Conservation (phyloP, 495 filamentous ascomycete species). For the Xylaria intraflava region DNA sequence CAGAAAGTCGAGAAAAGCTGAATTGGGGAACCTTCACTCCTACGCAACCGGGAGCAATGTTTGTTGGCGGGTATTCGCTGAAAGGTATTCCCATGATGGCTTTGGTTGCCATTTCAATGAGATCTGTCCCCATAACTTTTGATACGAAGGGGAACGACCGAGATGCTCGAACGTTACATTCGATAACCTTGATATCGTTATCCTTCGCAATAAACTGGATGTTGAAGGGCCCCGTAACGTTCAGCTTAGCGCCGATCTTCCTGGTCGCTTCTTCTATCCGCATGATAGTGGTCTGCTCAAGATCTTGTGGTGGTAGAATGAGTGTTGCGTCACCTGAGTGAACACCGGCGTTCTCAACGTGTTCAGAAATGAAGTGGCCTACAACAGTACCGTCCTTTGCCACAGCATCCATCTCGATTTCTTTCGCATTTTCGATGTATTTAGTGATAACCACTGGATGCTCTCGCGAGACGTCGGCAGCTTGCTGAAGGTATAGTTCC, state of each 20-base stretch:
- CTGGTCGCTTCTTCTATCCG: constrained; percentile 91
- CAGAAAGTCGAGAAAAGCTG: constrained; percentile 93
- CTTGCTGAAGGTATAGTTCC: constrained; percentile 80
- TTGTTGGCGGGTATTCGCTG: constrained; percentile 68
- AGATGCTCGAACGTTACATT: constrained; percentile 95
- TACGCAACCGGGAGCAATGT: constrained; percentile 73
- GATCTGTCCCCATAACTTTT: constrained; percentile 96
- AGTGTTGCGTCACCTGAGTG: constrained; percentile 94
- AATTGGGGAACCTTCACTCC: constrained; percentile 98
- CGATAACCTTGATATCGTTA: constrained; percentile 99
- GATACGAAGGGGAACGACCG: constrained; percentile 97
- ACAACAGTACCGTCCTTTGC: constrained; percentile 80
- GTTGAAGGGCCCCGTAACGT: constrained; percentile 95
- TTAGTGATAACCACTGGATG: constrained; percentile 98
- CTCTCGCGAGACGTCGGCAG: constrained; percentile 85
- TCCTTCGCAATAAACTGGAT: constrained; percentile 99
- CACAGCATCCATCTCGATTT: constrained; percentile 97
- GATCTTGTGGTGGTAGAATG: constrained; percentile 89
- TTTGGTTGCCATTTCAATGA: constrained; percentile 98
- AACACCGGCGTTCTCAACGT: constrained; percentile 93
- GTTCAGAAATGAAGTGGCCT: constrained; percentile 90
- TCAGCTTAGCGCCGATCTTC: constrained; percentile 91
- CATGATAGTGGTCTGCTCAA: constrained; percentile 79
- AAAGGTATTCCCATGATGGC: constrained; percentile 86
- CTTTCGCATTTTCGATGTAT: constrained; percentile 94